Conservation (phyloP, 2,329 filamentous ascomycete species). For the Fusarium goolgardi region DNA sequence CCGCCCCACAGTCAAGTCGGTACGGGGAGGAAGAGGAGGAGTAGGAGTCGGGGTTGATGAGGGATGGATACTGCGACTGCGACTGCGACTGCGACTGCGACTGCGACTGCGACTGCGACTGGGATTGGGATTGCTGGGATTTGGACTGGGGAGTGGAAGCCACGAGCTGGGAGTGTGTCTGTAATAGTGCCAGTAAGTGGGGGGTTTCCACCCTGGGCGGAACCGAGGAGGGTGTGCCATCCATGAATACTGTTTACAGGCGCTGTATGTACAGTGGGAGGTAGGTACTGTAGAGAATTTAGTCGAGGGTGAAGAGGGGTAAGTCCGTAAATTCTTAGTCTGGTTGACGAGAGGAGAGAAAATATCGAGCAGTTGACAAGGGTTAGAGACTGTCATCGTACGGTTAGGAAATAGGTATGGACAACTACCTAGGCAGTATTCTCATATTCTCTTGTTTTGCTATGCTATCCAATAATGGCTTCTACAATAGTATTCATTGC, state of each 20-base stretch:
- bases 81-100: background rate
- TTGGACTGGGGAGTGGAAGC: background rate
- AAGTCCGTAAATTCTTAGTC: conserved; percentile 16
- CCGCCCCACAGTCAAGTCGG: conserved; percentile 40
- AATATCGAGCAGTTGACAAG: background rate
- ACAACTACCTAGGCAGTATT: background rate
- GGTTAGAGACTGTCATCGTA: background rate
- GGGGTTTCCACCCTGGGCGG: conserved; percentile 13
- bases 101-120: background rate
- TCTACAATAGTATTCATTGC: background rate
- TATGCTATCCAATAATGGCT: background rate
- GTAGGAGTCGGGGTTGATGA: conserved; percentile 7
- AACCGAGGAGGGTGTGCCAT: conserved; percentile 31
- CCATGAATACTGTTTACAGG: conserved; percentile 1
- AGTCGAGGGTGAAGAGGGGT: conserved; percentile 32
- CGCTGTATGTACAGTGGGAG: background rate
- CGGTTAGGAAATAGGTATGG: background rate
- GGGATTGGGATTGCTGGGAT: background rate
- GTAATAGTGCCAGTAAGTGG: conserved; percentile 3
- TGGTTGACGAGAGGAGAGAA: conserved; percentile 16
- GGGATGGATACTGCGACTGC: background rate
- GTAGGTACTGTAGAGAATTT: conserved; percentile 9
- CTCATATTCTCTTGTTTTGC: background rate
- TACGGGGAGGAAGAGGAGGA: conserved; percentile 42
- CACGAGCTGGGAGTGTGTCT: conserved; percentile 1